Evolutionary conservation across 371 early-diverging fungal genomes (phyloP).

Genomic region (Mucor sp.): DNA sequence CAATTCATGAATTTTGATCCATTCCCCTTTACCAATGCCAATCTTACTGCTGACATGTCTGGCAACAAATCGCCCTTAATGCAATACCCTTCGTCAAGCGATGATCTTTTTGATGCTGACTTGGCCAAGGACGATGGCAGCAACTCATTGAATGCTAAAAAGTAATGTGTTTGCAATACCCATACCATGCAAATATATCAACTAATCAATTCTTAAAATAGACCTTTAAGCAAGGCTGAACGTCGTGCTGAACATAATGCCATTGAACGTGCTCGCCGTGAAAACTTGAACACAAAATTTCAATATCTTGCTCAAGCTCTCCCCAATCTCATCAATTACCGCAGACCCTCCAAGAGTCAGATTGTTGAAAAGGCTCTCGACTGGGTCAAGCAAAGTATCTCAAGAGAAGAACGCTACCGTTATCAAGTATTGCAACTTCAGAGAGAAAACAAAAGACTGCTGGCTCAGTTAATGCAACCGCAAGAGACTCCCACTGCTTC

Average conservation of each 20-base stretch:
- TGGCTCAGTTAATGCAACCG: conserved; percentile 18
- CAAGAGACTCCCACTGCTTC: not conserved
- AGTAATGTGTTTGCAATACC: not conserved
- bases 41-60: not conserved
- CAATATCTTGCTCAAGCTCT: conserved; percentile 65
- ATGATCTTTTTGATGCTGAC: conserved; percentile 6
- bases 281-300: conserved; percentile 67
- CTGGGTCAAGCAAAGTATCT: conserved; percentile 43
- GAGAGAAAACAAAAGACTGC: conserved; percentile 34
- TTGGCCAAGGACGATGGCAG: not conserved
- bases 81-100: not conserved
- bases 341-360: conserved; percentile 66
- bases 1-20: conserved; percentile 4
- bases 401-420: conserved; percentile 33
- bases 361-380: conserved; percentile 70
- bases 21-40: conserved; percentile 14
- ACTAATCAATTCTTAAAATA: not conserved
- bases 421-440: conserved; percentile 32
- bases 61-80: not conserved
- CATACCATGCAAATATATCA: not conserved
- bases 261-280: conserved; percentile 73
- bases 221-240: conserved; percentile 42
- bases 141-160: conserved; percentile 3
- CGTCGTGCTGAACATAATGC: conserved; percentile 75
- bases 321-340: conserved; percentile 61